Evolutionary conservation across 345 rosid genomes (phyloP), one percentile per base, ranked within the genome.

Genomic region (Camelina hispida): DNA sequence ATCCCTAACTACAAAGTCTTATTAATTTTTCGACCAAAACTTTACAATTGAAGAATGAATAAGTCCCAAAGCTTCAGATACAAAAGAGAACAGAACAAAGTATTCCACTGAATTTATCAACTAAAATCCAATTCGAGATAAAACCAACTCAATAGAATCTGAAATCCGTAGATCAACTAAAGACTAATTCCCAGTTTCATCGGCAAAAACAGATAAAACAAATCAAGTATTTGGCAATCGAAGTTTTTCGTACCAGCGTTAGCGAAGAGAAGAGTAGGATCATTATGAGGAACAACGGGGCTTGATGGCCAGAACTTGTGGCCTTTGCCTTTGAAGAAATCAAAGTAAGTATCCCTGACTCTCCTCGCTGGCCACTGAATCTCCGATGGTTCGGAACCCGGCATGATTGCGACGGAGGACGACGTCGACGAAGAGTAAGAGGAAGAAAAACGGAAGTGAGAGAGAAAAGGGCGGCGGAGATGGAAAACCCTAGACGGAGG

Each of bases 241-340:
- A 35, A 47, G 11, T 23, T 2, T 23, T 23, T 25, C 4, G 28
- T 25, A 25, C 98, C 98, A 23, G 97, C 99, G 75, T 95, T 95
- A 28, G 93, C 96, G 59, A 95, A 95, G 65, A 95, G 86, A 53
- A 95, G 94, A 57, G 99, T 90, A 4, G 99, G 99, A 70, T 95
- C 99, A 48, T 87, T 90, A 50, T 79, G 82, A 8, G 98, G 99
- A 54, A 95, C 99, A 15, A 92, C 99, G 14, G 96, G 96, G 67
- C 99, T 95, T 17, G 98, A 95, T 52, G 74, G 84, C 99, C 99
- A 95, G 72, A 84, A 17, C 46, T 85, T 85, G 61, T 95, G 99
- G 28, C 66, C 34, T 79, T 89, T 95, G 44, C 72, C 81, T 58
- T 84, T 86, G 79, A 87, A 92, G 85, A 84, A 92, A 63, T 83